Evolutionary conservation across 495 filamentous ascomycete genomes (phyloP).

Genomic region (Penicillium robsamsonii): DNA sequence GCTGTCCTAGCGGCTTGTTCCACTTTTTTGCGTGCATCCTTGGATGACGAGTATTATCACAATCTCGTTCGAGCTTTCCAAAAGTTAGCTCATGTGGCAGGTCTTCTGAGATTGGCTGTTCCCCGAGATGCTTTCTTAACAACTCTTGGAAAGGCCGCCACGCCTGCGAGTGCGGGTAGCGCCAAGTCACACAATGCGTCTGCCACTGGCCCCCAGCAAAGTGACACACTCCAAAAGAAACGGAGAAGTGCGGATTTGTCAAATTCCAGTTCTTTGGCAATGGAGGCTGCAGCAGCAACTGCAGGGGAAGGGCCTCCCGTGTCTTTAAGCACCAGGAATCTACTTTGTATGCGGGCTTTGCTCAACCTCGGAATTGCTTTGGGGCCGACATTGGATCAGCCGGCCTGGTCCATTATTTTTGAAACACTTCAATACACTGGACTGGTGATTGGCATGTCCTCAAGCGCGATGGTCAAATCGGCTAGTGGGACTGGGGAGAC

Average conservation of each 20-base stretch:
- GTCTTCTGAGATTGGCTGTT: conserved; percentile 76
- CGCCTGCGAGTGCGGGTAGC: conserved; percentile 65
- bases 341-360: conserved; percentile 84
- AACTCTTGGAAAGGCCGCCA: conserved; percentile 86
- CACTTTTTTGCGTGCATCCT: conserved; percentile 84
- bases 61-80: conserved; percentile 91
- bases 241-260: conserved; percentile 30
- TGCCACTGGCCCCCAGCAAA: conserved; percentile 21
- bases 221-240: conserved; percentile 39
- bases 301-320: conserved; percentile 30
- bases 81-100: conserved; percentile 92
- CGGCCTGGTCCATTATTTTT: conserved; percentile 84
- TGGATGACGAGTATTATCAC: conserved; percentile 95
- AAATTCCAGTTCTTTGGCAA: conserved; percentile 17
- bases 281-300: conserved; percentile 21
- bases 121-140: conserved; percentile 94
- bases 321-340: conserved; percentile 79
- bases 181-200: conserved; percentile 37
- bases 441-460: conserved; percentile 67
- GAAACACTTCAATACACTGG: conserved; percentile 91
- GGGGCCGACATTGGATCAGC: conserved; percentile 74
- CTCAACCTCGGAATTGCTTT: conserved; percentile 93
- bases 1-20: conserved; percentile 91
- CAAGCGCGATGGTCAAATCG: conserved; percentile 33
- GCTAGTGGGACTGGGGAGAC: conserved; percentile 31